phyloP scores from a whole-genome alignment of 2,329 filamentous ascomycete species.

The Pyricularia sp. region DNA sequence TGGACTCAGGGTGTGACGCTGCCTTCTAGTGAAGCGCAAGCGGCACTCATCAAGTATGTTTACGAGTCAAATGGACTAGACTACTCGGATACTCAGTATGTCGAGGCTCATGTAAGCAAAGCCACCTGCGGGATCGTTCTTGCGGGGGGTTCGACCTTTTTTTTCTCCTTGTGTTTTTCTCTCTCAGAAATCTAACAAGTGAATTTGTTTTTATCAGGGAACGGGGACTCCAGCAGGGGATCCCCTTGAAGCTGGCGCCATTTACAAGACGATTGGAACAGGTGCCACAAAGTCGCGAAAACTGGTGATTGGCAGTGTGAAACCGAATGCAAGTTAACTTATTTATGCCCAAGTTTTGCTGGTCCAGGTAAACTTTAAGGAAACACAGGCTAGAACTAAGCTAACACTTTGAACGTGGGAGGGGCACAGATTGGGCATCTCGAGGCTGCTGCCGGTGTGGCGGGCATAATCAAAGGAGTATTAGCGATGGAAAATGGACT shows the following conservation, averaged over 20 bases:
- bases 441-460: slow-evolving; percentile 24
- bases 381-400: too few species aligned
- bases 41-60: slow-evolving; percentile 31
- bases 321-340: slow-evolving; percentile 18
- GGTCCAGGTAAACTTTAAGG: too few species aligned
- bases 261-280: slow-evolving; percentile 22
- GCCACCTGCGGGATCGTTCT: too few species aligned
- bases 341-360: too few species aligned
- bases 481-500: slow-evolving; percentile 20
- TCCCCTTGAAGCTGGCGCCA: slow-evolving; percentile 39
- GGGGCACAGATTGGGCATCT: slow-evolving; percentile 29
- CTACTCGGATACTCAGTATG: slow-evolving; percentile 27
- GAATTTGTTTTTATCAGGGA: slow-evolving; percentile 27
- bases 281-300: slow-evolving; percentile 12
- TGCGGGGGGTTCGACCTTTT: too few species aligned
- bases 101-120: slow-evolving; percentile 27
- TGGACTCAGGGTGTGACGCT: slow-evolving; percentile 45
- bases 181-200: too few species aligned
- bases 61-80: slow-evolving; percentile 30
- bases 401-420: too few species aligned
- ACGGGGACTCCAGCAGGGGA: slow-evolving; percentile 48
- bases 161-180: too few species aligned
- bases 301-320: slow-evolving; percentile 24
- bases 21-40: slow-evolving; percentile 41
- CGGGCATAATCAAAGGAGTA: slow-evolving; percentile 22